A percentile compares a stretch with the other conserved stretches of the same genome.
phyloP scores from a whole-genome alignment of 768 basidiomycete species.

The Tulasnella sp. region DNA sequence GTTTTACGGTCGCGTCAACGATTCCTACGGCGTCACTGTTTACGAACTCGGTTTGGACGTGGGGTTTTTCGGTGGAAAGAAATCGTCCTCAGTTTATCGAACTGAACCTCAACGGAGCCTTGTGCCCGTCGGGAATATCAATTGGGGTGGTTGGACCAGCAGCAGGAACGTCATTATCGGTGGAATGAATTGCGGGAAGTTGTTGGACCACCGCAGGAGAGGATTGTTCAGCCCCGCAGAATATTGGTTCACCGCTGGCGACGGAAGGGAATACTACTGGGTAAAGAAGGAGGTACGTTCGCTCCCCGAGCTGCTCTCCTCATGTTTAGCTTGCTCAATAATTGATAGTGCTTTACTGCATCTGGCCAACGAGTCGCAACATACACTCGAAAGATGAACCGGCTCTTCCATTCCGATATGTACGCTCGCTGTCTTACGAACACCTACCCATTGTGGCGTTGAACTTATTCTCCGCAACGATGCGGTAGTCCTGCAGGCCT shows the following conservation, averaged over 20 bases:
- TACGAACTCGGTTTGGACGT: not conserved
- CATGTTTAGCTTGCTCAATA: not conserved
- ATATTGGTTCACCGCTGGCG: conserved; percentile 10
- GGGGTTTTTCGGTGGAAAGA: not conserved
- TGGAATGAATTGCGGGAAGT: not conserved
- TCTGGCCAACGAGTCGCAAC: not conserved
- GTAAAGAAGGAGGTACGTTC: not conserved
- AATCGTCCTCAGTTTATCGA: not conserved
- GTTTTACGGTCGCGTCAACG: not conserved
- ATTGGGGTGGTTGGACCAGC: not conserved
- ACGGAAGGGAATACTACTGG: conserved; percentile 1
- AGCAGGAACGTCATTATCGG: not conserved
- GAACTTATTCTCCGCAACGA: not conserved
- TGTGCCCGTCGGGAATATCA: not conserved
- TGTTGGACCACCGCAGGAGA: not conserved
- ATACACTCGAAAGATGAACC: not conserved
- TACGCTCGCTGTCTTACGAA: not conserved
- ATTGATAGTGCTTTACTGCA: not conserved
- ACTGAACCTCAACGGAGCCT: not conserved
- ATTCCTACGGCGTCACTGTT: too few relatives aligned
- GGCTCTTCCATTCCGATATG: not conserved
- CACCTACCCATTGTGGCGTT: not conserved
- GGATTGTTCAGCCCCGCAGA: not conserved
- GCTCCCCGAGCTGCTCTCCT: not conserved
- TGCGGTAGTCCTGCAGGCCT: not conserved